Base-by-base conservation (phyloP, 495 filamentous ascomycete species). In the Astrothelium subdiscretum region DNA sequence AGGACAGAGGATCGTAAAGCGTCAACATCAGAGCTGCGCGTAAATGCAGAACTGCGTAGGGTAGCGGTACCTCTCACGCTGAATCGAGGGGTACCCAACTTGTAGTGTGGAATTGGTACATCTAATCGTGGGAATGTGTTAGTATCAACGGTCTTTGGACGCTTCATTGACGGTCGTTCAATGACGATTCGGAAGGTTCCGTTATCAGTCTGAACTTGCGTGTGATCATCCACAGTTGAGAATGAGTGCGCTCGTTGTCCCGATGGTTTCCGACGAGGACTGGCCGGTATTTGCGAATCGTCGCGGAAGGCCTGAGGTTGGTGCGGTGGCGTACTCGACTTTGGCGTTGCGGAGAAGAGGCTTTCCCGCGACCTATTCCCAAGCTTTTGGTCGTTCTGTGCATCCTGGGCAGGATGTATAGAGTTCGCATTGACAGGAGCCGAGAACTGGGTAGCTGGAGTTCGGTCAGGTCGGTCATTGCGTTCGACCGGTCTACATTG, bases 151-250 rank as follows among this genome's bases (percentile, higher is more conserved):
- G 88, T 87, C 68, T 83, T 88, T 10, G 89, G 83, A 31, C 79
- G 76, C 65, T 75, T 82, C 66, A 77, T 75, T 29, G 83, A 80
- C 48, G 89, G 82, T 63, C 89, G 80, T 63, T 94, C 89, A 64
- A 96, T 95, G 59, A 94, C 85, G 63, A 95, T 85, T 71, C 88
- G 91, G 73, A 94, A 84, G 63, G 85, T 87, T 57, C 85, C 87
- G 11, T 78, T 76, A 59, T 83, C 81, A 24, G 81, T 80, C n/a
- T 76, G 77, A 24, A 78, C 80, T 29, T 63, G 52, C 32, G 63
- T 68, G 54, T 73, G 71, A 35, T 76, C 72, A 69, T 78, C 71
- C 40, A 74, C 67, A 42, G 71, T 76, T 38, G 85, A 87, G 68
- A 85, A 86, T 3, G 86, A 89, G 64, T 79, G 78, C 12, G 87